phyloP scores from a whole-genome alignment of 768 basidiomycete genomes.

The Podaxis mareebaensis region DNA sequence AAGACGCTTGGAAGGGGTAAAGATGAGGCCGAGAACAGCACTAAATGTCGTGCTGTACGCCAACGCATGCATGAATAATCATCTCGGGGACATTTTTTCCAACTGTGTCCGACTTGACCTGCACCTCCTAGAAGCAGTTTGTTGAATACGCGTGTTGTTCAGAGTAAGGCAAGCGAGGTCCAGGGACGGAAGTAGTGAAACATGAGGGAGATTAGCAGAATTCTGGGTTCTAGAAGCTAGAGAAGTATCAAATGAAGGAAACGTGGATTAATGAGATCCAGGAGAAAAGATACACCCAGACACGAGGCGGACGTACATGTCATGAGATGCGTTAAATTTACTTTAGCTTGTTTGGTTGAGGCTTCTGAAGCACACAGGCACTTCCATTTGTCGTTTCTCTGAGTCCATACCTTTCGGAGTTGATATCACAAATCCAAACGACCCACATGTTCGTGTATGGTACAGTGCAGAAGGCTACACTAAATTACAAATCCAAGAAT shows the following conservation, averaged over 20 bases:
- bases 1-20: neutral
- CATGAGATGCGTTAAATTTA: neutral
- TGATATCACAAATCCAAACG: too few species aligned
- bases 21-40: neutral
- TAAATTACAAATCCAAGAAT: neutral
- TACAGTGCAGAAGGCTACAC: neutral
- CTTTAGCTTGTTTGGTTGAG: neutral
- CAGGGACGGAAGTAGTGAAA: neutral
- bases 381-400: neutral
- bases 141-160: neutral
- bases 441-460: neutral
- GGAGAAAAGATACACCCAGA: constrained; percentile 1
- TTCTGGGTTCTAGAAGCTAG: neutral
- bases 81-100: neutral
- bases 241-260: neutral
- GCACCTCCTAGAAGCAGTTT: neutral
- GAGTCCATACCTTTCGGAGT: neutral
- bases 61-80: neutral
- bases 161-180: neutral
- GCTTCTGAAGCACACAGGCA: neutral
- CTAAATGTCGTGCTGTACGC: neutral
- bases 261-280: neutral
- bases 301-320: neutral
- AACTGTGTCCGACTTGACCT: neutral
- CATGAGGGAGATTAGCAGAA: neutral